Conservation (phyloP, 768 basidiomycete genomes). For the Trametes cingulata region DNA sequence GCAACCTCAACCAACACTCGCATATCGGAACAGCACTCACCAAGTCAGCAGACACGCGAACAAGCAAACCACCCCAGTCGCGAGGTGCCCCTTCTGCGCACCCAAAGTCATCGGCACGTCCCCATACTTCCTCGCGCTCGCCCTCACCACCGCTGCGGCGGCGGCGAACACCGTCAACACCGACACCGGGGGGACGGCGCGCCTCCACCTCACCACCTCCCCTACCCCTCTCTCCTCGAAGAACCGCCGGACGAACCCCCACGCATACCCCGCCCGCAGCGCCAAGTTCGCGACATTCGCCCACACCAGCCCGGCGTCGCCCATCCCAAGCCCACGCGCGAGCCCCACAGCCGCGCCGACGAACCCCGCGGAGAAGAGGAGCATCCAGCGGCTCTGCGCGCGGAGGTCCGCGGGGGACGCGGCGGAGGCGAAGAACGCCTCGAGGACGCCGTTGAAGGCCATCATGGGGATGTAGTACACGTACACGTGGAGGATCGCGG, state of each 20-base stretch:
- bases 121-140: slow-evolving; percentile 24
- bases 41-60: slow-evolving; percentile 28
- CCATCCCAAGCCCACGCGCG: slow-evolving; percentile 46
- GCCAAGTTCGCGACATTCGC: slow-evolving; percentile 72
- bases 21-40: slow-evolving; percentile 18
- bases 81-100: slow-evolving; percentile 31
- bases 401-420: slow-evolving; percentile 68
- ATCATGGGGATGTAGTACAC: slow-evolving; percentile 88
- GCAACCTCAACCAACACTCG: not conserved
- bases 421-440: slow-evolving; percentile 86
- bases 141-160: slow-evolving; percentile 27
- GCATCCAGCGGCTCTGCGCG: slow-evolving; percentile 81
- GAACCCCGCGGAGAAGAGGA: slow-evolving; percentile 71
- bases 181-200: slow-evolving; percentile 27
- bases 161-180: slow-evolving; percentile 30
- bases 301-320: slow-evolving; percentile 72
- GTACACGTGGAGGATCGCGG: slow-evolving; percentile 75
- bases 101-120: slow-evolving; percentile 23
- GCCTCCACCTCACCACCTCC: slow-evolving; percentile 22
- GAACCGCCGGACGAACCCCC: slow-evolving; percentile 49
- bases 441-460: slow-evolving; percentile 87
- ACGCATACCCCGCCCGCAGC: slow-evolving; percentile 62
- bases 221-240: slow-evolving; percentile 36
- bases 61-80: slow-evolving; percentile 26
- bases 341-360: slow-evolving; percentile 51